Base-by-base conservation (phyloP, 305 asterid genomes). In the Rubia tinctorum region DNA sequence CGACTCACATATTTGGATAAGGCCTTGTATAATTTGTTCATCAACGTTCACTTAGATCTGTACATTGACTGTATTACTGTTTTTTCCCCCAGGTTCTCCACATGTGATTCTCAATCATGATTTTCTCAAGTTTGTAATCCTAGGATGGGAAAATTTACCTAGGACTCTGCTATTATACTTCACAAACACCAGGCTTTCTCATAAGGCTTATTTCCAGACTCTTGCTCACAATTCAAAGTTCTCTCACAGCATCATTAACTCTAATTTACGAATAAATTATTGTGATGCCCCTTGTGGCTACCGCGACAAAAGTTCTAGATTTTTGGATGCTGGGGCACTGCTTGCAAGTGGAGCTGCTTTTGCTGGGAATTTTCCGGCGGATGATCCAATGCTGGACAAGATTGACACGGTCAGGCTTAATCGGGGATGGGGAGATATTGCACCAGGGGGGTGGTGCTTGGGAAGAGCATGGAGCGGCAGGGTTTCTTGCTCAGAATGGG, bases 401-500 rank as follows among this genome's bases (percentile, higher is more conserved):
- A 81, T 83, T 74, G 87, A 83, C 65, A 73, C 78, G 6, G 78
- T 71, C 68, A 59, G 74, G 66, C 87, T 83, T 30, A 76, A 74
- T 37, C 76, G 82, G n/a, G 73, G 77, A 13, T 62, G 43, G 20
- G 73, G 79, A 56, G 71, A 45, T 72, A 69, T 78, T 63, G 45
- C 82, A 40, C 85, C 87, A 8, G 87, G 87, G 18, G 87, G 82
- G 2, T 83, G 87, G 87, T 83, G 87, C 73, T 68, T 83, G 55
- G 87, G 85, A 47, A 74, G 73, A 71, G 18, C 79, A 30, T 75
- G 83, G 68, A 71, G 80, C 75, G 73, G 73, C 64, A 25, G 77
- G 44, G 82, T 78, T 68, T 76, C 87, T 45, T 83, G 87, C 51
- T 59, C n/a, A 15, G 71, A 76, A 15, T 83, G 87, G 87, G 83